phyloP scores from a whole-genome alignment of 345 rosid genomes.

The Clarkia xantiana region DNA sequence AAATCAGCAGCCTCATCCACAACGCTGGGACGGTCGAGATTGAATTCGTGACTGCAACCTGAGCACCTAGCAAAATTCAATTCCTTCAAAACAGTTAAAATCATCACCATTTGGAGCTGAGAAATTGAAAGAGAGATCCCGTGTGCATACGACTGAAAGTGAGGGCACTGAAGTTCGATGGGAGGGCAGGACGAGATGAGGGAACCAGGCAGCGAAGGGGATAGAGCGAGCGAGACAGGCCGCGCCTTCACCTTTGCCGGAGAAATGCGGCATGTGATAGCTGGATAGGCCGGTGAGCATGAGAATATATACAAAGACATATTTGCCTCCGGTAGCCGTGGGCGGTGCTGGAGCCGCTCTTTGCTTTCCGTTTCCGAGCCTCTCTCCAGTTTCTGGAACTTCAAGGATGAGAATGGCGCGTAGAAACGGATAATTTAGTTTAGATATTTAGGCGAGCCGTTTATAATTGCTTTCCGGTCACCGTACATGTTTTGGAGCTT shows the following conservation, averaged over 20 bases:
- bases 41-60: constrained; percentile 78
- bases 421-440: too few species aligned
- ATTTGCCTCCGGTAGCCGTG: constrained; percentile 7
- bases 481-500: too few species aligned
- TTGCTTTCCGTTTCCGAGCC: not conserved
- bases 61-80: constrained; percentile 46
- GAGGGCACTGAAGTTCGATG: constrained; percentile 70
- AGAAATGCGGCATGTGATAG: constrained; percentile 37
- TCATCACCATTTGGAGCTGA: not conserved
- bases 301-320: constrained; percentile 41
- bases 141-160: constrained; percentile 53
- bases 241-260: not conserved
- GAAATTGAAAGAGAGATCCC: not conserved
- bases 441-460: too few species aligned
- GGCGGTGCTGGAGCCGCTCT: constrained; percentile 8
- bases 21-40: constrained; percentile 61
- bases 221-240: constrained; percentile 6
- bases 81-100: not conserved
- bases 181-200: constrained; percentile 20
- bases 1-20: constrained; percentile 63
- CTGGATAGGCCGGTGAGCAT: constrained; percentile 23
- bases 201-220: constrained; percentile 10
- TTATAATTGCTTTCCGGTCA: too few species aligned
- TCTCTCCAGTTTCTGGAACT: not conserved
- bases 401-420: too few species aligned